phyloP scores from a whole-genome alignment of 768 basidiomycete genomes.

The Kwoniella sp. region DNA sequence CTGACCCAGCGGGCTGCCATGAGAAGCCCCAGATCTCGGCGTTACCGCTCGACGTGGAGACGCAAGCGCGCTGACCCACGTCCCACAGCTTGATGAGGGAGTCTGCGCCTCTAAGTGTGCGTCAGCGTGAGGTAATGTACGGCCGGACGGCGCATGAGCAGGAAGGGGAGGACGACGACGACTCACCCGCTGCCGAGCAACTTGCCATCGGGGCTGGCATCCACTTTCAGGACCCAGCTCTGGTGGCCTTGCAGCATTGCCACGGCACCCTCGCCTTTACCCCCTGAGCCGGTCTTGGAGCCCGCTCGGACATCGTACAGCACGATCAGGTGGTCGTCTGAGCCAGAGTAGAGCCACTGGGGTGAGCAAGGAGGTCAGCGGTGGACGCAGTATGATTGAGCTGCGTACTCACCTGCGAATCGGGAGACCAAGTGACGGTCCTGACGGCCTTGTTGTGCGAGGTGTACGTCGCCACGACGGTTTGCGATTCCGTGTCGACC shows the following conservation, averaged over 20 bases:
- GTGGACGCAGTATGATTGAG: background rate
- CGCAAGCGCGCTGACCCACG: conserved; percentile 44
- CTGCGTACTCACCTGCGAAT: conserved; percentile 62
- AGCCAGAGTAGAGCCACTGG: conserved; percentile 80
- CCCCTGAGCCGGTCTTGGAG: conserved; percentile 55
- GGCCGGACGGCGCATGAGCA: too few relatives aligned
- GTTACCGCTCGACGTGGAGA: conserved; percentile 29
- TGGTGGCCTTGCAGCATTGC: conserved; percentile 82
- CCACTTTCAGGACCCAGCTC: conserved; percentile 81
- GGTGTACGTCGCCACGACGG: conserved; percentile 66
- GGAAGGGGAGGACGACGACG: too few relatives aligned
- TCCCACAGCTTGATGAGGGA: conserved; percentile 46
- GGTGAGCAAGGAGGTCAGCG: background rate
- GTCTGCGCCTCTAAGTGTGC: conserved; percentile 43
- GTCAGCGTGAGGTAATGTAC: background rate
- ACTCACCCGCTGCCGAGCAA: conserved; percentile 75
- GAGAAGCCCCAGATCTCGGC: conserved; percentile 47
- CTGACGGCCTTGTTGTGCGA: conserved; percentile 89
- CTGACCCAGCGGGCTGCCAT: conserved; percentile 41
- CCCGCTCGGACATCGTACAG: conserved; percentile 74
- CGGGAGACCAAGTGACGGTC: conserved; percentile 80
- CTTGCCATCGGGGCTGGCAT: conserved; percentile 74
- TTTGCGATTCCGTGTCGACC: conserved; percentile 68
- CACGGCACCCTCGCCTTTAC: conserved; percentile 68
- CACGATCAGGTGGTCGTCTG: conserved; percentile 86